Percentiles rank a stretch among this genome's conserved stretches.
Evolutionary conservation across 1,139 yeast genomes (phyloP).

Genomic region (Yamadazyma pseudoaaseri): DNA sequence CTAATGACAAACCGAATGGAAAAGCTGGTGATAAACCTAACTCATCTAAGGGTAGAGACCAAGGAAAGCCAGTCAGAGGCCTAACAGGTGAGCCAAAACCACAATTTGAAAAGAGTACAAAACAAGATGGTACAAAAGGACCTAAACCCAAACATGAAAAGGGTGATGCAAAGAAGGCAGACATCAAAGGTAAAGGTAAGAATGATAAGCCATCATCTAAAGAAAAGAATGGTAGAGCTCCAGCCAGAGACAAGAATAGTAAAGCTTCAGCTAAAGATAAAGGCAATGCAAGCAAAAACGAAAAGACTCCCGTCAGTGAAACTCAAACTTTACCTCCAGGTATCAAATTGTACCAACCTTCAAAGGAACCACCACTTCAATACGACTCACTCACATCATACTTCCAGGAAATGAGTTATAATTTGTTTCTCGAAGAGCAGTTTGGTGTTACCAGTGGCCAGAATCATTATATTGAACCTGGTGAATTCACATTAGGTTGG

Average conservation of each 20-base stretch:
- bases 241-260: too few species aligned
- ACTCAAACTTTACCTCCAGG: background rate
- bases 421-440: constrained; percentile 61
- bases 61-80: constrained; percentile 1
- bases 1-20: background rate
- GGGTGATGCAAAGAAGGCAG: too few species aligned
- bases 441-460: constrained; percentile 39
- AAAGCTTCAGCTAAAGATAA: background rate
- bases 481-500: constrained; percentile 50
- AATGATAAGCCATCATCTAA: background rate
- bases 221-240: too few species aligned
- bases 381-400: constrained; percentile 54
- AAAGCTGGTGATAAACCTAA: background rate
- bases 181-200: background rate
- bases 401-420: constrained; percentile 58
- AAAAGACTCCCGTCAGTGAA: background rate
- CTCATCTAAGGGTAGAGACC: background rate
- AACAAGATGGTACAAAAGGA: too few species aligned
- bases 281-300: background rate
- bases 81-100: background rate
- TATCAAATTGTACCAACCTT: constrained; percentile 23
- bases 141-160: too few species aligned
- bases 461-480: constrained; percentile 28
- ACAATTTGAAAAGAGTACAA: too few species aligned
- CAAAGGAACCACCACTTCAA: constrained; percentile 39